These are phyloP conservation scores for Dendrocalamus latiflorus DNA, from an alignment of 202 grass and related monocot genomes.

Conservation along the genomic window DNA sequence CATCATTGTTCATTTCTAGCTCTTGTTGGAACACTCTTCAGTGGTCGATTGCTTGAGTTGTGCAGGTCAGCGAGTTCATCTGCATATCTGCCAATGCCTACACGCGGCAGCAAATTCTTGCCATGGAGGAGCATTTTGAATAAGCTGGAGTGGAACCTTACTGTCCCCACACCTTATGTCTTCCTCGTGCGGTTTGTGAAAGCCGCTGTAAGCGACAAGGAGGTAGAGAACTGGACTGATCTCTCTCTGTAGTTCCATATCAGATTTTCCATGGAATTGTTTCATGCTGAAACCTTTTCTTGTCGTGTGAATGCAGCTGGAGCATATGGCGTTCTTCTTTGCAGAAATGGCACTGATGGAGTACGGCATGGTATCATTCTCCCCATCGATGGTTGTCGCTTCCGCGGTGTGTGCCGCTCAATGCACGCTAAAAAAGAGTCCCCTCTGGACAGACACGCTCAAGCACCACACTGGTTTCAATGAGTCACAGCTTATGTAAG, in stretches of 20 bases:
- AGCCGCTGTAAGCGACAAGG: constrained; percentile 49
- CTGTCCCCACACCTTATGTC: too few relatives aligned
- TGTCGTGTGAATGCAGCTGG: constrained; percentile 44
- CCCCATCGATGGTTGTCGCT: constrained; percentile 59
- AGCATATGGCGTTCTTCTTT: constrained; percentile 69
- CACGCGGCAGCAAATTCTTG: too few relatives aligned
- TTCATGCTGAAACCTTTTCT: not conserved
- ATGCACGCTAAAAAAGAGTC: constrained; percentile 54
- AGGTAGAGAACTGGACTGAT: constrained; percentile 31
- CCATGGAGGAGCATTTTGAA: too few relatives aligned
- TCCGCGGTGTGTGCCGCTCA: constrained; percentile 61
- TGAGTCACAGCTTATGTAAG: constrained; percentile 52
- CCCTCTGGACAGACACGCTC: too few relatives aligned
- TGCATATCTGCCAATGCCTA: too few relatives aligned
- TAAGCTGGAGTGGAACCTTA: too few relatives aligned
- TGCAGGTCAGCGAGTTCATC: too few relatives aligned
- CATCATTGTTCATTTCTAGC: too few relatives aligned
- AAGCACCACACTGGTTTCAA: constrained; percentile 54
- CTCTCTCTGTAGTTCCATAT: not conserved
- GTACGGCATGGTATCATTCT: constrained; percentile 36
- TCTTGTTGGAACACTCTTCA: too few relatives aligned
- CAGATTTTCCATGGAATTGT: not conserved
- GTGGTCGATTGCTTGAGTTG: too few relatives aligned
- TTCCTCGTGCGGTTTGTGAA: too few relatives aligned
- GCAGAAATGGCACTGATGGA: constrained; percentile 64